Conservation (phyloP, 441 rosid species). For the Sinapis alba region DNA sequence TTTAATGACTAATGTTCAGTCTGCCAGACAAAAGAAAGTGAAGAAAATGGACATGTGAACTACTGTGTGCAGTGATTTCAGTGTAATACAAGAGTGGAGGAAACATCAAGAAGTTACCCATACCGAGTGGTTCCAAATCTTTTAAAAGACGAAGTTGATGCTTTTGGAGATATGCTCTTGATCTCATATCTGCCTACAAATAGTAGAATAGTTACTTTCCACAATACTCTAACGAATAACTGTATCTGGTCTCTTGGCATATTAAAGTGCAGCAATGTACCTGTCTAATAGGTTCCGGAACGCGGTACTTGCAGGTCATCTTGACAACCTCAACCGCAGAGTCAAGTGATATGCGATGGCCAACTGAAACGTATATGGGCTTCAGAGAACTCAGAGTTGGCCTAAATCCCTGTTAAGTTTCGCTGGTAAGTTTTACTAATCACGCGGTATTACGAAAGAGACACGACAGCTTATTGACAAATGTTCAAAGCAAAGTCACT, state of each 20-base stretch:
- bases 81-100: neutral
- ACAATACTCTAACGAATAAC: neutral
- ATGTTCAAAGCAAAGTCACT: constrained; percentile 38
- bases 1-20: constrained; percentile 12
- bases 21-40: constrained; percentile 16
- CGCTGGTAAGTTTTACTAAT: no score
- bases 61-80: neutral
- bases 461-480: neutral
- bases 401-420: constrained; percentile 82
- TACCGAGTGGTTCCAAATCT: neutral
- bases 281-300: constrained; percentile 95
- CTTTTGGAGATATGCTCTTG: constrained; percentile 60
- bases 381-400: constrained; percentile 54
- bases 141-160: constrained; percentile 36
- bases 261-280: constrained; percentile 41
- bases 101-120: constrained; percentile 25
- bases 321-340: constrained; percentile 68
- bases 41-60: constrained; percentile 23
- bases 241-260: neutral
- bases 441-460: neutral
- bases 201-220: neutral
- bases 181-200: constrained; percentile 74
- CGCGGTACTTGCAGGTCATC: constrained; percentile 72
- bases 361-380: constrained; percentile 80
- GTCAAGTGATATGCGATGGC: constrained; percentile 81